phyloP scores from a whole-genome alignment of 108 stramenopile genomes.

The Skeletonema menzelii region DNA sequence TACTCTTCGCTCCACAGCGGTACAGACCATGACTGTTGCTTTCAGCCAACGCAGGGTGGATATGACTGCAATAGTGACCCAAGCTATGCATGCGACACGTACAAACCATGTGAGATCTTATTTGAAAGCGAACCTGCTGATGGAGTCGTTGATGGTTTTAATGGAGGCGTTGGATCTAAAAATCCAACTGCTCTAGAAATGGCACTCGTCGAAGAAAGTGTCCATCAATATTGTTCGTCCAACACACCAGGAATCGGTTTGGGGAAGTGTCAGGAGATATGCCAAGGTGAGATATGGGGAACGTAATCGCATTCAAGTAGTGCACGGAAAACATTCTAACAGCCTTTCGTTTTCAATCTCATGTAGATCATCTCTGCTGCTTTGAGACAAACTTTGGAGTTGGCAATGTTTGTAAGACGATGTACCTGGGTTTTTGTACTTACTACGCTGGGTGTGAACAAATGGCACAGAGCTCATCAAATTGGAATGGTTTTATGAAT shows the following conservation, averaged over 20 bases:
- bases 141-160: neutral
- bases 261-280: neutral
- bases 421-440: neutral
- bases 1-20: neutral
- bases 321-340: neutral
- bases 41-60: neutral
- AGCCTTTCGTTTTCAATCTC: neutral
- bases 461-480: neutral
- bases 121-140: neutral
- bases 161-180: neutral
- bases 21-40: neutral
- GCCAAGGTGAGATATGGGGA: neutral
- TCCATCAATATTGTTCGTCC: neutral
- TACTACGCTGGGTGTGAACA: neutral
- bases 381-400: neutral
- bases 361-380: neutral
- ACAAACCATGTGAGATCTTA: neutral
- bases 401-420: neutral
- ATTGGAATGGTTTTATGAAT: neutral
- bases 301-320: neutral
- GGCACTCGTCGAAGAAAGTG: neutral
- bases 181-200: neutral
- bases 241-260: neutral
- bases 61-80: neutral
- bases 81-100: neutral